A percentile compares a stretch with the other conserved stretches of the same genome.
phyloP scores from a whole-genome alignment of 345 rosid species.

The Clausena lansium region DNA sequence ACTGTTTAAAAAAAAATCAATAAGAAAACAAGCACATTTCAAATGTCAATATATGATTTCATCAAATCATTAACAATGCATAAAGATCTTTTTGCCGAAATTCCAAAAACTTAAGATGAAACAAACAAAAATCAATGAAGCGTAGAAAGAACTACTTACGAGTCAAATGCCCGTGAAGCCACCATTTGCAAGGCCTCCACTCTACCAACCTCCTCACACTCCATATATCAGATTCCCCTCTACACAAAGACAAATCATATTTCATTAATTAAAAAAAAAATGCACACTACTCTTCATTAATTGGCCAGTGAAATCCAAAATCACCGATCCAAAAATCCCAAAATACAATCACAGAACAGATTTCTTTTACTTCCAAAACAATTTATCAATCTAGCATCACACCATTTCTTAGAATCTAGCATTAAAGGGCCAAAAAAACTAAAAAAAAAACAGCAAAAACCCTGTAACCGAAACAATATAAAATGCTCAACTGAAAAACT shows the following conservation, averaged over 20 bases:
- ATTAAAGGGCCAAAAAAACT: background rate
- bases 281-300: background rate
- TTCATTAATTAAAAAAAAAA: background rate
- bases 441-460: background rate
- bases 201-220: constrained; percentile 66
- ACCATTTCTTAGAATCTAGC: background rate
- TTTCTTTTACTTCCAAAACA: background rate
- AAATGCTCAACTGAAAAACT: background rate
- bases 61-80: background rate
- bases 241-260: constrained; percentile 18
- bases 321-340: background rate
- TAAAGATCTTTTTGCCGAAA: background rate
- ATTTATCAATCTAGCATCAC: background rate
- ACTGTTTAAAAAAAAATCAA: no score
- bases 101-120: background rate
- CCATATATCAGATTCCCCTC: constrained; percentile 67
- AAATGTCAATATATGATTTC: background rate
- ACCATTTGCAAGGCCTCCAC: constrained; percentile 98
- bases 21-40: background rate
- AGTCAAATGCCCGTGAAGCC: constrained; percentile 66
- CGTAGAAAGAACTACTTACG: constrained; percentile 35
- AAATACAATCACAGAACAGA: background rate
- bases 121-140: background rate
- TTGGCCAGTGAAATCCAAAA: background rate
- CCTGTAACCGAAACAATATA: background rate